Evolutionary conservation across 2,329 filamentous ascomycete species (phyloP).

Genomic region (Lomentospora prolificans): DNA sequence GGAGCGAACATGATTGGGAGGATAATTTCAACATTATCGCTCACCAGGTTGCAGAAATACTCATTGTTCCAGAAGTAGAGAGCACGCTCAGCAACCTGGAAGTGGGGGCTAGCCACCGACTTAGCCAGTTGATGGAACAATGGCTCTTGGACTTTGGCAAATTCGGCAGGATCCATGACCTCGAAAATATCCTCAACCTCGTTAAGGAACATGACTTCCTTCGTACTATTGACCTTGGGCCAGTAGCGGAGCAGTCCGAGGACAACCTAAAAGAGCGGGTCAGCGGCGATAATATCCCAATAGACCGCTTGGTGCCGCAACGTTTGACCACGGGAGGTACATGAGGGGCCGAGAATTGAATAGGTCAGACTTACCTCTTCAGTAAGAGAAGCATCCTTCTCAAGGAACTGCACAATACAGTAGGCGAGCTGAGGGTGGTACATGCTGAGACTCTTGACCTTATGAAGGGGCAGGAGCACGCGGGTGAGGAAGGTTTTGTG

Average conservation of each 20-base stretch:
- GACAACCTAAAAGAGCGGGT: conserved; percentile 56
- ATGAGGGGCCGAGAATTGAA: conserved; percentile 8
- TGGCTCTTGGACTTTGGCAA: conserved; percentile 96
- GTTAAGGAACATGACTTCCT: conserved; percentile 99
- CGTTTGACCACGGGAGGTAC: too few species aligned
- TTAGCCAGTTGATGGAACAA: conserved; percentile 96
- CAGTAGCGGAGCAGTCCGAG: conserved; percentile 91
- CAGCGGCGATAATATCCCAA: neutral
- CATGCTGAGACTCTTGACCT: conserved; percentile 99
- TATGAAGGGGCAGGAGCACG: conserved; percentile 87
- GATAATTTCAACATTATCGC: conserved; percentile 97
- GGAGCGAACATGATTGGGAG: conserved; percentile 99
- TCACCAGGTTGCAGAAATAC: conserved; percentile 98
- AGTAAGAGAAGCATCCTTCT: conserved; percentile 93
- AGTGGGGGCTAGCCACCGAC: conserved; percentile 95
- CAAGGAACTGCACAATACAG: conserved; percentile 96
- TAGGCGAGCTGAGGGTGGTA: conserved; percentile 98
- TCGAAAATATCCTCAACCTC: conserved; percentile 99
- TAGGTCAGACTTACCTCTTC: conserved; percentile 62
- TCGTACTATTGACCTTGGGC: conserved; percentile 99
- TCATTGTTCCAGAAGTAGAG: conserved; percentile 99
- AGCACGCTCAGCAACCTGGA: conserved; percentile 94
- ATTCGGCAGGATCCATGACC: conserved; percentile 98
- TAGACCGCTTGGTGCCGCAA: too few species aligned
- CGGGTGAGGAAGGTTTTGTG: conserved; percentile 96